These are phyloP conservation scores for Artemisia argyi DNA, from an alignment of 129 eudicot species.

Conservation along the genomic window DNA sequence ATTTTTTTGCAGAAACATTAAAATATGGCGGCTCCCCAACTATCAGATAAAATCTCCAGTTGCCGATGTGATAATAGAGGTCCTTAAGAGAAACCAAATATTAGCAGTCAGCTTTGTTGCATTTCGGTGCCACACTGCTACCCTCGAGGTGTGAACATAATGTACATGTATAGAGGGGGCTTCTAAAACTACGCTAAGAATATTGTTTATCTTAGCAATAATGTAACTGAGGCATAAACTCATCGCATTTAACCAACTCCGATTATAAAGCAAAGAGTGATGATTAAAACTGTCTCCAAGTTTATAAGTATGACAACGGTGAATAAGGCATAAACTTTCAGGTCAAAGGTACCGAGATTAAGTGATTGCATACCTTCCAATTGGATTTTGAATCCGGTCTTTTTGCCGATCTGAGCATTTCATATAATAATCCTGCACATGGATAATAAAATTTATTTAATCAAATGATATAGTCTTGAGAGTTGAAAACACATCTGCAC, in stretches of 20 bases:
- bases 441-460: constrained; percentile 1
- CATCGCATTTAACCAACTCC: constrained; percentile 13
- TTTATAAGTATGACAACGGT: background rate
- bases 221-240: background rate
- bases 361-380: constrained; percentile 78
- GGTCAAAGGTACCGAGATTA: background rate
- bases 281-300: background rate
- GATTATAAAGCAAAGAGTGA: background rate
- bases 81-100: constrained; percentile 7
- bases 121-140: constrained; percentile 1
- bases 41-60: too few species aligned
- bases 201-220: background rate
- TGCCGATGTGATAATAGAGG: background rate
- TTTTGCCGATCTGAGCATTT: constrained; percentile 89
- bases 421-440: constrained; percentile 71
- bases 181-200: background rate
- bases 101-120: constrained; percentile 6
- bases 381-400: constrained; percentile 70
- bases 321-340: background rate
- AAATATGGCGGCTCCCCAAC: background rate
- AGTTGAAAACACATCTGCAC: constrained; percentile 5
- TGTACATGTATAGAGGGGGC: background rate
- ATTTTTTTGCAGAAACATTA: background rate
- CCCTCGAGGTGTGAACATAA: background rate
- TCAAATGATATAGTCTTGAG: background rate